Evolutionary conservation across 2,329 filamentous ascomycete species (phyloP).

Genomic region (Parastagonospora nodorum): DNA sequence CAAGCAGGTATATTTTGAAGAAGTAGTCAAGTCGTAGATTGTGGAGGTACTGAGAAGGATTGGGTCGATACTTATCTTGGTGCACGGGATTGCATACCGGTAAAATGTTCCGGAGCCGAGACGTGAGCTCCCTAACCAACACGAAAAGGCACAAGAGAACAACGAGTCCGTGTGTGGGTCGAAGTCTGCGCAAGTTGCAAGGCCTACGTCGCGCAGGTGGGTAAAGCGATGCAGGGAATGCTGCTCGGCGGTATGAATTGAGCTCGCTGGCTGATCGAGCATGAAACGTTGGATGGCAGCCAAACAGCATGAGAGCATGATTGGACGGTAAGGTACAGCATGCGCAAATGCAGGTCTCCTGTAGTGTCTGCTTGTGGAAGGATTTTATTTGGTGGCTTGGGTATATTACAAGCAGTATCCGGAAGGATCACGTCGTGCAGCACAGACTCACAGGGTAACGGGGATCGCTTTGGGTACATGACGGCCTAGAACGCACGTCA

Average conservation of each 20-base stretch:
- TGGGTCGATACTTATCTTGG: too few species aligned
- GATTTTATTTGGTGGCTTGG: slow-evolving; percentile 14
- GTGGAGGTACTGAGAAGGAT: not conserved
- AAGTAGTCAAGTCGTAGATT: not conserved
- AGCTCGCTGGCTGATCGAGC: slow-evolving; percentile 8
- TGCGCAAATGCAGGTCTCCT: slow-evolving; percentile 1
- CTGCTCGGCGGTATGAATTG: slow-evolving; percentile 12
- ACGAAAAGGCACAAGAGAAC: slow-evolving; percentile 11
- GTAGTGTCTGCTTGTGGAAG: slow-evolving; percentile 6
- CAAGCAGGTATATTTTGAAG: not conserved
- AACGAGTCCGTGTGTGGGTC: slow-evolving; percentile 13
- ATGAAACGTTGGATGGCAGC: slow-evolving; percentile 9
- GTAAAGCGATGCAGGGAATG: slow-evolving; percentile 20
- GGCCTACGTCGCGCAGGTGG: slow-evolving; percentile 26
- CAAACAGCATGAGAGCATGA: slow-evolving; percentile 14
- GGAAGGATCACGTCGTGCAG: slow-evolving; percentile 2
- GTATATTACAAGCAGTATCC: slow-evolving; percentile 3
- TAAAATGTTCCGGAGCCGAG: too few species aligned
- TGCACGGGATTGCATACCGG: too few species aligned
- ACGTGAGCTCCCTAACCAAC: slow-evolving; percentile 17
- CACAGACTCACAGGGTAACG: not conserved
- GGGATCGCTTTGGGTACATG: not conserved
- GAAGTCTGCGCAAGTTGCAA: slow-evolving; percentile 21
- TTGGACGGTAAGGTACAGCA: slow-evolving; percentile 1
- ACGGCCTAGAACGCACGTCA: not conserved